A percentile compares a stretch with the other conserved stretches of the same genome.
Evolutionary conservation across 2,329 filamentous ascomycete genomes (phyloP).

Genomic region (Fusarium brachygibbosum): DNA sequence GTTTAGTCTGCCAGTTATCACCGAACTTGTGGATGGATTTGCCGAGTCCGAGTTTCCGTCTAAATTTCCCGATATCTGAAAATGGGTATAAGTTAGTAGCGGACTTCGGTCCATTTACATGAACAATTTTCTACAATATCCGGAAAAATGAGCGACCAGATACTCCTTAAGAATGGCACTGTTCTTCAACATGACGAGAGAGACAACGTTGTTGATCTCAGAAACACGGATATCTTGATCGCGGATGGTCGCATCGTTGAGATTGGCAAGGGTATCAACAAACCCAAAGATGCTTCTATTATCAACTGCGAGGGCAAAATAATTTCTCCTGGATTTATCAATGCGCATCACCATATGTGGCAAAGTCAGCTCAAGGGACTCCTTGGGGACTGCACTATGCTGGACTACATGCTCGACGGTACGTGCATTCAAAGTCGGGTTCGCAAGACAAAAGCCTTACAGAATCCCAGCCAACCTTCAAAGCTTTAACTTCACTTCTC

Average conservation of each 20-base stretch:
- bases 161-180: background rate
- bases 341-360: conserved; percentile 18
- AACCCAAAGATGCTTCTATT: rapidly evolving
- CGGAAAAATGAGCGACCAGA: rapidly evolving
- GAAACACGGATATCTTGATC: background rate
- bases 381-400: conserved; percentile 14
- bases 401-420: conserved; percentile 24
- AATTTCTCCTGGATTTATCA: background rate
- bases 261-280: background rate
- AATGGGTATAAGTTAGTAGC: background rate
- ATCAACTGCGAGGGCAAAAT: background rate
- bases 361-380: conserved; percentile 16
- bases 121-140: rapidly evolving
- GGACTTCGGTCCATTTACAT: too few species aligned
- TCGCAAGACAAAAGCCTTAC: background rate
- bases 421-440: rapidly evolving
- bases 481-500: conserved; percentile 1
- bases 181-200: conserved; percentile 5
- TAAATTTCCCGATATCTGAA: background rate
- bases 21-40: background rate
- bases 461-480: background rate
- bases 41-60: background rate
- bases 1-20: background rate
- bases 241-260: background rate
- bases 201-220: background rate